These are phyloP conservation scores for Pichia sp. DNA, from an alignment of 1,139 yeast species.

Conservation along the genomic window DNA sequence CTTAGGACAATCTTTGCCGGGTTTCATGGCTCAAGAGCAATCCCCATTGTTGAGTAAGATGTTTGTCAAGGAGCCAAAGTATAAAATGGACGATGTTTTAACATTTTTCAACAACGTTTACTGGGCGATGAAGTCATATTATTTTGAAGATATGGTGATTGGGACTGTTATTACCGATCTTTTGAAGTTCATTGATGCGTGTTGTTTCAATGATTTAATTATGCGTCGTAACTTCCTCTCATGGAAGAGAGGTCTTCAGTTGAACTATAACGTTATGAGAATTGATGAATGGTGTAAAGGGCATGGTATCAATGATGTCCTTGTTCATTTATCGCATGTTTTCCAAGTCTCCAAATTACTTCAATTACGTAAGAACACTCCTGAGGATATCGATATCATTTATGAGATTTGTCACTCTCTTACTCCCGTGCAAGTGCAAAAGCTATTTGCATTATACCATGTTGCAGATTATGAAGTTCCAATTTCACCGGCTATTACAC, in stretches of 20 bases:
- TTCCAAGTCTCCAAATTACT: conserved; percentile 90
- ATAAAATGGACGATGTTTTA: conserved; percentile 92
- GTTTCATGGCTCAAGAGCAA: conserved; percentile 85
- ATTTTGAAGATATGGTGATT: conserved; percentile 78
- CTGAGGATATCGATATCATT: conserved; percentile 86
- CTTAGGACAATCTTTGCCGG: conserved; percentile 90
- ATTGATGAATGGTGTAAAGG: conserved; percentile 98
- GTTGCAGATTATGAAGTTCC: conserved; percentile 97
- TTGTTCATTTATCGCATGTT: conserved; percentile 80
- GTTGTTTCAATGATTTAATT: conserved; percentile 90
- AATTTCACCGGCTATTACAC: conserved; percentile 74
- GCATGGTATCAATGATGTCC: conserved; percentile 86
- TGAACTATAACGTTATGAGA: conserved; percentile 93
- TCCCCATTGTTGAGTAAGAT: conserved; percentile 82
- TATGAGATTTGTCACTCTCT: conserved; percentile 93
- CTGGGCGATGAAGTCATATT: conserved; percentile 91
- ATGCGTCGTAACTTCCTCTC: conserved; percentile 93
- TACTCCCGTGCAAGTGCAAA: conserved; percentile 91
- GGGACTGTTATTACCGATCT: conserved; percentile 81
- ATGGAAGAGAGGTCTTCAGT: conserved; percentile 97
- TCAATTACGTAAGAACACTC: conserved; percentile 84
- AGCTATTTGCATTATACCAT: conserved; percentile 79
- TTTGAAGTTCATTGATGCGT: conserved; percentile 82
- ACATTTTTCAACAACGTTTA: conserved; percentile 85
- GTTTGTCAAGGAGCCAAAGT: conserved; percentile 55